Evolutionary conservation across 176 grass and related monocot species (phyloP), one percentile per base, ranked within the genome.

Genomic region (Ensete ventricosum): DNA sequence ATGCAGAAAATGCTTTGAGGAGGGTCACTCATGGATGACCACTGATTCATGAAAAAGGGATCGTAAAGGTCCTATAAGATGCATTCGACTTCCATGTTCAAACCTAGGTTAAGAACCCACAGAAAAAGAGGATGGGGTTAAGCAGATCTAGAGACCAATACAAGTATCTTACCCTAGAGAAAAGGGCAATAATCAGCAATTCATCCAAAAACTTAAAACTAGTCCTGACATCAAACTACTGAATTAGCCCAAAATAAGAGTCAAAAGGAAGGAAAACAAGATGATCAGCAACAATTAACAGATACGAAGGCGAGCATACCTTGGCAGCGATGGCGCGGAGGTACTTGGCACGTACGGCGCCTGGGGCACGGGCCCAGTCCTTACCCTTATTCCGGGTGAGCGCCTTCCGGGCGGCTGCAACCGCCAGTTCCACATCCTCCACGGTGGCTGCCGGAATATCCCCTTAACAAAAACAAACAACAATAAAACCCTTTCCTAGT

Each of bases 241-340:
- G 13, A 57, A 29, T 67, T 34, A 50, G 13, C 9, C 34, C 1
- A 21, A 7, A 26, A 66, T 22, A 66, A 21, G 5, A 17, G 26
- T 14, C 26, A 69, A 69, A 69, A 43, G 67, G 50, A 23, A 25
- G 50, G 1, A 24, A 10, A 25, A 73, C 20, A 14, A 9, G 14
- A 63, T 48, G 54, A 12, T 0, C 29, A 49, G 14, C 29, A 71
- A 21, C 58, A 52, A 51, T 76, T 25, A 14, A 34, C 4, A 55
- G n/a, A 22, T 9, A 25, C n/a, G 29, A 77, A 50, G 10, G 79
- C 90, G 26, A 25, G 3, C 24, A 14, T 14, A 77, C 95, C 95
- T 99, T 94, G 69, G 90, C 84, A 17, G 90, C 90, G 76, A 99
- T 99, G 12, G 95, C 95, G 62, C 95, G 90, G 81, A 99, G 90